phyloP scores from a whole-genome alignment of 2,329 filamentous ascomycete genomes.

The Scytalidium lignicola region DNA sequence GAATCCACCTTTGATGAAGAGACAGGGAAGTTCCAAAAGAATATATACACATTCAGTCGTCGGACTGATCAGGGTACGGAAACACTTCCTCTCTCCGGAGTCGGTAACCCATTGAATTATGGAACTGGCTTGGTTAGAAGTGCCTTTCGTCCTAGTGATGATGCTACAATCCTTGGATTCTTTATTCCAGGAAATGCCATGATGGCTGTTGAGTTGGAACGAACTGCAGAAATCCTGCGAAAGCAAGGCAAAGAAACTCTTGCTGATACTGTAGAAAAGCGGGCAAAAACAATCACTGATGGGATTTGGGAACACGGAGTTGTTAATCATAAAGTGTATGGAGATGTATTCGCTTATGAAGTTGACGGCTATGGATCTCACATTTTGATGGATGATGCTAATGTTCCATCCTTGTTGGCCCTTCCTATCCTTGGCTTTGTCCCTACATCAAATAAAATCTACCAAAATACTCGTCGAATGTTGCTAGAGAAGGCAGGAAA shows the following conservation, averaged over 20 bases:
- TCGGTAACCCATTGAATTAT: conserved; percentile 85
- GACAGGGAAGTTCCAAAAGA: conserved; percentile 59
- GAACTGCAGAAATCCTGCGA: conserved; percentile 65
- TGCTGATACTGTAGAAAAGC: conserved; percentile 50
- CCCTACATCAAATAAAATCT: conserved; percentile 58
- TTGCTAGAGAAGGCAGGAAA: conserved; percentile 44
- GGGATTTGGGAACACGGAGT: conserved; percentile 85
- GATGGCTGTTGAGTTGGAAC: conserved; percentile 84
- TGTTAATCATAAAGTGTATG: conserved; percentile 67
- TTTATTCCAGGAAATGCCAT: conserved; percentile 95
- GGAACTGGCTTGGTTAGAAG: conserved; percentile 84
- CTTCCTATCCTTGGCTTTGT: conserved; percentile 76
- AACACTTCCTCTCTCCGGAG: conserved; percentile 73
- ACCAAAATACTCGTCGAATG: conserved; percentile 84
- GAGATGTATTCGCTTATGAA: conserved; percentile 79
- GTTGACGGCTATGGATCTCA: conserved; percentile 80
- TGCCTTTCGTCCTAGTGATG: conserved; percentile 91
- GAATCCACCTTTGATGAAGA: conserved; percentile 71
- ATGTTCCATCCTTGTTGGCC: conserved; percentile 75
- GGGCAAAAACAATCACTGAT: conserved; percentile 59
- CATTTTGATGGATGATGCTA: conserved; percentile 86
- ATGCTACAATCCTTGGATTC: conserved; percentile 89
- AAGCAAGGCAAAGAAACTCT: conserved; percentile 48
- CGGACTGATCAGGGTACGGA: conserved; percentile 79
- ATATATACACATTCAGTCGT: conserved; percentile 85